phyloP scores from a whole-genome alignment of 1,284 basidiomycete species.

The Rugosomyces carneus region DNA sequence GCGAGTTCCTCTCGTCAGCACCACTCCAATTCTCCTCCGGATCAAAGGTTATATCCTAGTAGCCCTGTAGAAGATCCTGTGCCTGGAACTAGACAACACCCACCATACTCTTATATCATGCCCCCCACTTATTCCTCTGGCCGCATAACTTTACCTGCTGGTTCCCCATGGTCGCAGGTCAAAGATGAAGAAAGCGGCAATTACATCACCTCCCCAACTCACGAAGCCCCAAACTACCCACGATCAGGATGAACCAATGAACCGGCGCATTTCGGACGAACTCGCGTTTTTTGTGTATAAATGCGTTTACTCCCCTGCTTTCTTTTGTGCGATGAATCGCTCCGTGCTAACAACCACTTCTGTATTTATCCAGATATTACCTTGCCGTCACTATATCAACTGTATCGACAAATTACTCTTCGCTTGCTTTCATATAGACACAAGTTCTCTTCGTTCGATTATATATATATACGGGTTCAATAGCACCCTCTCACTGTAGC shows the following conservation, averaged over 20 bases:
- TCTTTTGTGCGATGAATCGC: conserved; percentile 2
- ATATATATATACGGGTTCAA: conserved; percentile 5
- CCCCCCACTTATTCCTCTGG: conserved; percentile 21
- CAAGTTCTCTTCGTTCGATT: conserved; percentile 7
- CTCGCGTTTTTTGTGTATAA: conserved; percentile 4
- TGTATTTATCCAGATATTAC: conserved; percentile 5
- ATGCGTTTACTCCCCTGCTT: neutral
- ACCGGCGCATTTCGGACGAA: neutral
- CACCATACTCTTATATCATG: conserved; percentile 27
- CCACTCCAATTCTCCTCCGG: conserved; percentile 29
- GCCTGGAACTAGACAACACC: conserved; percentile 24
- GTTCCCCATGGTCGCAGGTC: too few species aligned
- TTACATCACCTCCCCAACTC: conserved; percentile 17
- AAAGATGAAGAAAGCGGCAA: conserved; percentile 24
- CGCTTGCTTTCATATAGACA: conserved; percentile 13
- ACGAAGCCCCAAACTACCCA: conserved; percentile 23
- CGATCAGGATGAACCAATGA: conserved; percentile 18
- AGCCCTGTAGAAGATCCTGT: conserved; percentile 26
- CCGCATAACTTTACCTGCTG: too few species aligned
- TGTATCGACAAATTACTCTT: conserved; percentile 19
- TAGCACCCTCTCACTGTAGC: conserved; percentile 22
- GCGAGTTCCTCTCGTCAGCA: conserved; percentile 25
- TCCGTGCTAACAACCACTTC: conserved; percentile 2
- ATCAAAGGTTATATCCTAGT: conserved; percentile 22
- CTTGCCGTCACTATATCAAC: conserved; percentile 7